Conservation (phyloP, 805 yeast species). For the Sugiyamaella boreocaroliniensis region DNA sequence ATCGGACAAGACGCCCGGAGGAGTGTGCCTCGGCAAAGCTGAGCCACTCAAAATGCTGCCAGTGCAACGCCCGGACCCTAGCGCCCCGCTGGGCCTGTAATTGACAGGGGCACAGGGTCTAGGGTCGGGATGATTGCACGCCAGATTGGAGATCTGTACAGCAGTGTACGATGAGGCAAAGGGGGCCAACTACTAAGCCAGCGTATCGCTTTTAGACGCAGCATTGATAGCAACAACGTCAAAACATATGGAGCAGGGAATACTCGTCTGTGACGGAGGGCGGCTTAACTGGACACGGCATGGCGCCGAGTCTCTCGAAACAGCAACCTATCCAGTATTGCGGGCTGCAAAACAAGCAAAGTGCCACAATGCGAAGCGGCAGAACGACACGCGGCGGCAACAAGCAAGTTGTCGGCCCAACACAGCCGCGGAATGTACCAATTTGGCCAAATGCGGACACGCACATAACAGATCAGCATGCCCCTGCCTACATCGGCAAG, state of each 20-base stretch:
- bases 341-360: background rate
- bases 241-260: no score
- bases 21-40: no score
- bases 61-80: background rate
- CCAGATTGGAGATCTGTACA: background rate
- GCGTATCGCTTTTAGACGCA: no score
- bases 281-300: no score
- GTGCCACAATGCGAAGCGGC: background rate
- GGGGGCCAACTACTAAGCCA: background rate
- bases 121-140: background rate
- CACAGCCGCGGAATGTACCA: background rate
- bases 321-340: no score
- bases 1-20: no score
- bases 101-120: background rate
- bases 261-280: no score
- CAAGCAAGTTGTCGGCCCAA: background rate
- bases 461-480: background rate
- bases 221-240: no score
- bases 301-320: no score
- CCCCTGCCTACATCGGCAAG: background rate
- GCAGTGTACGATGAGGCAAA: background rate
- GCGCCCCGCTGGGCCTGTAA: background rate
- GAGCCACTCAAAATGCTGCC: no score
- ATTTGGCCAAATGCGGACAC: background rate
- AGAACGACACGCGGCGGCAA: constrained; percentile 1